phyloP scores from a whole-genome alignment of 805 yeast species.

The Sugiyamaella boreocaroliniensis region DNA sequence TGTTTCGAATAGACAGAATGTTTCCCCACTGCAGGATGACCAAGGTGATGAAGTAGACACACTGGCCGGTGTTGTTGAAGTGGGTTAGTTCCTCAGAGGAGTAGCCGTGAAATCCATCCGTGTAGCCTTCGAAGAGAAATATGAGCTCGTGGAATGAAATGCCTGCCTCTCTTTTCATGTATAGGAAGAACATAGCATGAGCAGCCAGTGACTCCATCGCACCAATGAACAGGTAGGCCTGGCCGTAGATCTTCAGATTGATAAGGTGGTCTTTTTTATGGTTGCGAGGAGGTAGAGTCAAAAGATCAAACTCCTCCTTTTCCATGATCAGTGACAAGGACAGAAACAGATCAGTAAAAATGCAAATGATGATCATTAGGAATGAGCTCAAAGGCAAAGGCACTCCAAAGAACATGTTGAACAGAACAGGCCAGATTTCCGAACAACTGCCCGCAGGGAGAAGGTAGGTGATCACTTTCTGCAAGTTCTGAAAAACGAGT shows the following conservation, averaged over 20 bases:
- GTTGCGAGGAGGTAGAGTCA: constrained; percentile 39
- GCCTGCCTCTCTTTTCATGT: constrained; percentile 35
- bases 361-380: constrained; percentile 45
- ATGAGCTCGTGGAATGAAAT: constrained; percentile 32
- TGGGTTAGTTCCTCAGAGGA: constrained; percentile 22
- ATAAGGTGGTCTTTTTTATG: constrained; percentile 38
- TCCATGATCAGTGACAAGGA: constrained; percentile 43
- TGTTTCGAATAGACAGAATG: constrained; percentile 38
- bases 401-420: constrained; percentile 43
- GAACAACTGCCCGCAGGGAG: constrained; percentile 49
- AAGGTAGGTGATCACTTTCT: constrained; percentile 39
- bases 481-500: constrained; percentile 45
- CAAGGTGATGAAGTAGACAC: constrained; percentile 42
- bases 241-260: constrained; percentile 35
- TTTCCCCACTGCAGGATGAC: constrained; percentile 45
- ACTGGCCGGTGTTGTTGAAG: constrained; percentile 33
- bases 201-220: constrained; percentile 37
- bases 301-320: constrained; percentile 37
- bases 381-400: constrained; percentile 46
- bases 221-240: constrained; percentile 41
- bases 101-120: constrained; percentile 23
- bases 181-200: constrained; percentile 34
- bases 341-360: constrained; percentile 42
- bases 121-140: constrained; percentile 31
- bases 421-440: constrained; percentile 45